These are phyloP conservation scores for Candida maesae DNA, from an alignment of 805 yeast species.

Conservation along the genomic window DNA sequence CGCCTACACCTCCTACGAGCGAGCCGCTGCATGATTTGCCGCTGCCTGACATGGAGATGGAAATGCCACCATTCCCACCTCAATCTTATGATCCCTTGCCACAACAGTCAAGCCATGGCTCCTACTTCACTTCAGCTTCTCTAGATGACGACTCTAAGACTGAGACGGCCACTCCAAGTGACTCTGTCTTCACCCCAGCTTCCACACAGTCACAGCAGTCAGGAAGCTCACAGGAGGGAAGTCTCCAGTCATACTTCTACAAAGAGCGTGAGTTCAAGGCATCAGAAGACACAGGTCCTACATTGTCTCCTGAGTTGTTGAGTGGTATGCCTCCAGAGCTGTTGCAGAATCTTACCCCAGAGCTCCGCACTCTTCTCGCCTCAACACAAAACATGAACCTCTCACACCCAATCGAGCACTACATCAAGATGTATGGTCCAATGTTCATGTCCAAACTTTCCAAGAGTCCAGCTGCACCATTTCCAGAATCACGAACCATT, in stretches of 20 bases:
- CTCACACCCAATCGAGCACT: background rate
- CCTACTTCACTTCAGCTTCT: no score
- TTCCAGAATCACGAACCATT: background rate
- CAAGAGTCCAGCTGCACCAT: background rate
- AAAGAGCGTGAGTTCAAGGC: background rate
- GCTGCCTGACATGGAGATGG: no score
- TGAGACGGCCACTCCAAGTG: background rate
- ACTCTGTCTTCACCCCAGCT: background rate
- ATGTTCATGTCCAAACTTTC: background rate
- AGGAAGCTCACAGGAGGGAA: background rate
- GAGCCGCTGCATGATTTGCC: no score
- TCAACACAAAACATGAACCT: background rate
- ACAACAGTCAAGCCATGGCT: no score
- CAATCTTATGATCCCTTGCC: no score
- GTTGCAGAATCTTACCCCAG: background rate
- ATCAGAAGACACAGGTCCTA: no score
- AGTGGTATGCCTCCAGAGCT: background rate
- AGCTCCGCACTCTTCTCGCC: background rate
- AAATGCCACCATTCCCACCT: no score
- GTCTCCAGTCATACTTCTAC: background rate
- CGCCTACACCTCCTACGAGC: no score
- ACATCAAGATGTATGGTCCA: background rate
- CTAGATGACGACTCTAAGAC: no score
- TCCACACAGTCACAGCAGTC: background rate
- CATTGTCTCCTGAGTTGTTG: background rate